phyloP scores from a whole-genome alignment of 495 filamentous ascomycete genomes.

The Xylaria acuta region DNA sequence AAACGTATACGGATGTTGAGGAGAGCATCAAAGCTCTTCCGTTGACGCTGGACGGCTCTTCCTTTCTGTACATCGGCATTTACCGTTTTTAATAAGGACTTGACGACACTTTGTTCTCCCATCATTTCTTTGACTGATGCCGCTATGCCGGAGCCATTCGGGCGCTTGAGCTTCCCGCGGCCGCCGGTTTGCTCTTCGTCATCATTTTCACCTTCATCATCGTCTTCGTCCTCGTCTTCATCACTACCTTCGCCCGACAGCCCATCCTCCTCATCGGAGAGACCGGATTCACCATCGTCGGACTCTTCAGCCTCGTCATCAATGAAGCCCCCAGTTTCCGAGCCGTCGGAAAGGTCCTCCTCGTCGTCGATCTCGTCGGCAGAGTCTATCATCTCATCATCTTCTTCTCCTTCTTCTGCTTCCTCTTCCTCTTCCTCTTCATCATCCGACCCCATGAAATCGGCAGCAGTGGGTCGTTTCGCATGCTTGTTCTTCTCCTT shows the following conservation, averaged over 20 bases:
- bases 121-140: slow-evolving; percentile 40
- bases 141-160: slow-evolving; percentile 27
- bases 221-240: slow-evolving; percentile 74
- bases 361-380: slow-evolving; percentile 47
- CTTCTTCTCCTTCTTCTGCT: slow-evolving; percentile 48
- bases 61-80: slow-evolving; percentile 79
- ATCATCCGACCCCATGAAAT: slow-evolving; percentile 58
- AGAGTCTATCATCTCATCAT: slow-evolving; percentile 45
- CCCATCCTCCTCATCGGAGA: slow-evolving; percentile 53
- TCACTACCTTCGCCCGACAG: slow-evolving; percentile 73
- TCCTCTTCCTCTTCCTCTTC: slow-evolving; percentile 48
- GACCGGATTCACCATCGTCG: slow-evolving; percentile 36
- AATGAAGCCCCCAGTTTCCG: slow-evolving; percentile 46
- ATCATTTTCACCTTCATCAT: slow-evolving; percentile 48
- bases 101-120: slow-evolving; percentile 58
- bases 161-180: slow-evolving; percentile 27
- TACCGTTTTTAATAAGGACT: slow-evolving; percentile 34
- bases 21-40: slow-evolving; percentile 82
- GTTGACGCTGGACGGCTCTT: slow-evolving; percentile 80
- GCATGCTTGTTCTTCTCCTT: slow-evolving; percentile 38
- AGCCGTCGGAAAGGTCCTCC: slow-evolving; percentile 46
- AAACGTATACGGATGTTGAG: slow-evolving; percentile 87
- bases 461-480: slow-evolving; percentile 53
- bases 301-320: slow-evolving; percentile 48
- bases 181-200: slow-evolving; percentile 39